Conservation (phyloP, 2,329 filamentous ascomycete species). For the Hymenoscyphus fructigenus region DNA sequence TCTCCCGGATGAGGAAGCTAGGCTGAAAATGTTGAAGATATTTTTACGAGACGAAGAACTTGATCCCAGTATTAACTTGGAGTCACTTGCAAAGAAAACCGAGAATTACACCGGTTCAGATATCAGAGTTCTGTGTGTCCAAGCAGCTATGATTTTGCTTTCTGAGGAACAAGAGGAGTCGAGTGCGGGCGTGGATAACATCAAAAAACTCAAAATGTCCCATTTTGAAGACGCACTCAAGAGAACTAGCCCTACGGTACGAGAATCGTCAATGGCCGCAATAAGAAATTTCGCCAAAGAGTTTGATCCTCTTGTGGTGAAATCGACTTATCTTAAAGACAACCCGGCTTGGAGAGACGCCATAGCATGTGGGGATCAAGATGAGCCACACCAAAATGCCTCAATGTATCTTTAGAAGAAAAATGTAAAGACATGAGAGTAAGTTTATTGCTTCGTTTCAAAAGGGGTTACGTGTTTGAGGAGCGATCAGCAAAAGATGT, state of each 20-base stretch:
- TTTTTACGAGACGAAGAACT: conserved; percentile 66
- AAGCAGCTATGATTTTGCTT: not conserved
- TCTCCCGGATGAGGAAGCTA: conserved; percentile 62
- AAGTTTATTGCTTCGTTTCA: no score
- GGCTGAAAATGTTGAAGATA: conserved; percentile 65
- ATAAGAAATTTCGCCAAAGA: not conserved
- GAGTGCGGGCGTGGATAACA: not conserved
- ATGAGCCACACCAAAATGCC: not conserved
- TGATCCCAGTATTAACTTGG: conserved; percentile 56
- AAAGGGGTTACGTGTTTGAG: no score
- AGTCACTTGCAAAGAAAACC: conserved; percentile 60
- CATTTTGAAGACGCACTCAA: not conserved
- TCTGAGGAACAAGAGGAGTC: not conserved
- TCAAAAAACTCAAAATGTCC: not conserved
- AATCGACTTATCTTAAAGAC: not conserved
- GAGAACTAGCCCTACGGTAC: not conserved
- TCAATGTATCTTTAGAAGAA: not conserved
- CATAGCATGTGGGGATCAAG: not conserved
- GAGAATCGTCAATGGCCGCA: not conserved
- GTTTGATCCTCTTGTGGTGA: not conserved
- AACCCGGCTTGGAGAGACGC: not conserved
- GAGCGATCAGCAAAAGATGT: no score
- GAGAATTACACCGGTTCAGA: conserved; percentile 77
- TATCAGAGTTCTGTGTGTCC: conserved; percentile 12
- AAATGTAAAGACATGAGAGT: not conserved